These are phyloP conservation scores for Achaetomium macrosporum DNA, from an alignment of 2,329 filamentous ascomycete genomes.

Conservation along the genomic window DNA sequence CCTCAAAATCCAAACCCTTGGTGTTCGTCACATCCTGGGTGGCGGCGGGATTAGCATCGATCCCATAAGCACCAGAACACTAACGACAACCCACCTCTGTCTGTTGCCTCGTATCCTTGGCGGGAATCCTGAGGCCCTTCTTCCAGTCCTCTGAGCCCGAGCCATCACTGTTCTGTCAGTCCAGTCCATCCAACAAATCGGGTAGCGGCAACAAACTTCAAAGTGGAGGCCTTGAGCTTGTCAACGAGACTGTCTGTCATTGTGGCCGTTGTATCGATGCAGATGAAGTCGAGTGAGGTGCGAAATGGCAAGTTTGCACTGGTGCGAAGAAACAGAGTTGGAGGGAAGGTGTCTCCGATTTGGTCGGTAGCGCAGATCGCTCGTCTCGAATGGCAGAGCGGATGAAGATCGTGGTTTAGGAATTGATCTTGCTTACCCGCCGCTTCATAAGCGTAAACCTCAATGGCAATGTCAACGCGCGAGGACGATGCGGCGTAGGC, in stretches of 20 bases:
- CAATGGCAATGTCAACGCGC: not conserved
- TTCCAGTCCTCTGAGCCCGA: conserved; percentile 63
- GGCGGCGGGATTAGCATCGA: not conserved
- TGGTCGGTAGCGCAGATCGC: not conserved
- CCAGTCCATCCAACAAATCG: conserved; percentile 20
- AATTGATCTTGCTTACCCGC: not conserved
- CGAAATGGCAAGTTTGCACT: not conserved
- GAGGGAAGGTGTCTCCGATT: not conserved
- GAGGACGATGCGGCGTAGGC: not conserved
- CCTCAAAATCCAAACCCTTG: conserved; percentile 95
- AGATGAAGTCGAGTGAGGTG: not conserved
- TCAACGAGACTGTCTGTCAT: conserved; percentile 46
- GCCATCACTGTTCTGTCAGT: conserved; percentile 43
- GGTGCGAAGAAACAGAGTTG: not conserved
- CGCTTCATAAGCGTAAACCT: not conserved
- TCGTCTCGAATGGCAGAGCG: not conserved
- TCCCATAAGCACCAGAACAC: not conserved
- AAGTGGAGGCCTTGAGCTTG: conserved; percentile 48
- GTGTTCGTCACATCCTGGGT: conserved; percentile 91
- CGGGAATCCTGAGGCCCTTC: conserved; percentile 62
- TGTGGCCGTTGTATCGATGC: conserved; percentile 18
- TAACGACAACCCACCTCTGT: conserved; percentile 58
- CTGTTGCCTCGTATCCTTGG: conserved; percentile 71
- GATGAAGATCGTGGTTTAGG: not conserved
- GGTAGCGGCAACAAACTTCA: conserved; percentile 30